phyloP scores from a whole-genome alignment of 148 eudicot species.

The Amaranthus palmeri region DNA sequence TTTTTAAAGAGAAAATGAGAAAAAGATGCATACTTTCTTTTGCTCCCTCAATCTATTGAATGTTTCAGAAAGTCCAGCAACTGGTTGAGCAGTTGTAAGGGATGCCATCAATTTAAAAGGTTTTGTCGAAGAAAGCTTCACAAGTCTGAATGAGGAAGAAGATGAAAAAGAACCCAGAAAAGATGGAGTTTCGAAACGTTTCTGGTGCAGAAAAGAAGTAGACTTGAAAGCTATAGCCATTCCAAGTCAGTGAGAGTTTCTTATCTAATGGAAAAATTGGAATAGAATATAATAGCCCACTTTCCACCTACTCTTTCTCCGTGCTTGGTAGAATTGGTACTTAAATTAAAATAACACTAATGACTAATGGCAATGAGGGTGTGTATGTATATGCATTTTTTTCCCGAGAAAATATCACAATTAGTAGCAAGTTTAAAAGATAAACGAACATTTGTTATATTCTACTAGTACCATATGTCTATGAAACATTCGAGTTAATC shows the following conservation, averaged over 20 bases:
- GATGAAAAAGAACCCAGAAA: conserved; percentile 11
- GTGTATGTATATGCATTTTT: no score
- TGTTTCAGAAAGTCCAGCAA: conserved; percentile 65
- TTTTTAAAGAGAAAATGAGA: background rate
- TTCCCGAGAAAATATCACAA: no score
- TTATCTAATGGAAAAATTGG: background rate
- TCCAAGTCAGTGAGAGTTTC: background rate
- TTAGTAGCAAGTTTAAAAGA: no score
- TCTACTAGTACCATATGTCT: no score
- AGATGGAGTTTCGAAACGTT: conserved; percentile 21
- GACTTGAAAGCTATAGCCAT: conserved; percentile 45
- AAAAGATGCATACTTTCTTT: conserved; percentile 44
- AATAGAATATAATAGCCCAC: no score
- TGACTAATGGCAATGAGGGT: no score
- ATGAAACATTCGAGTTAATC: no score
- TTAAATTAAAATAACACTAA: background rate
- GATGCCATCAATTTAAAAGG: conserved; percentile 44
- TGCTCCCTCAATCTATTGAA: conserved; percentile 53
- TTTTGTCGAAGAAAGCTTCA: conserved; percentile 11
- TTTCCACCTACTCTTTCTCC: background rate
- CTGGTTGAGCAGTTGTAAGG: conserved; percentile 33
- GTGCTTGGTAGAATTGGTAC: background rate
- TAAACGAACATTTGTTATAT: no score
- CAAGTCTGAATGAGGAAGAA: conserved; percentile 17
- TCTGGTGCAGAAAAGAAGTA: conserved; percentile 28